Evolutionary conservation across 2,329 filamentous ascomycete genomes (phyloP).

Genomic region (Pseudogymnoascus destructans): DNA sequence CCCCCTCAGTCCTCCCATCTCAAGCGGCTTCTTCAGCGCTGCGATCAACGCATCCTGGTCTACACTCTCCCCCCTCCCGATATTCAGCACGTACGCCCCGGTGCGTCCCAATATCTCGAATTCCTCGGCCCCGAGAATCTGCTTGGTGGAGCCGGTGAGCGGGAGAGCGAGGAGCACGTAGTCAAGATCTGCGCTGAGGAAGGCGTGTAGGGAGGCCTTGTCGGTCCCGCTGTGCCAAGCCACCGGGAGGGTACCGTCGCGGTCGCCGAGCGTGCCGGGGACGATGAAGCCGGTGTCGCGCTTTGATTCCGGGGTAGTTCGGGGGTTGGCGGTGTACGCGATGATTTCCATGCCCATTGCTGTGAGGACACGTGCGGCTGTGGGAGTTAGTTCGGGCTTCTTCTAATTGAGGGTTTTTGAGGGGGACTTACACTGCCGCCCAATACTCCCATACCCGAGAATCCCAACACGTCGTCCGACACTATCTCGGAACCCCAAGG

Average conservation of each 20-base stretch:
- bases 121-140: constrained; percentile 31
- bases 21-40: constrained; percentile 31
- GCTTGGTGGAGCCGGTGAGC: constrained; percentile 25
- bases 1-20: constrained; percentile 38
- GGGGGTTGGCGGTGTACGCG: constrained; percentile 50
- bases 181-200: constrained; percentile 27
- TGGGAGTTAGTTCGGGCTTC: not conserved
- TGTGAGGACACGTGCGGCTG: constrained; percentile 38
- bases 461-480: constrained; percentile 45
- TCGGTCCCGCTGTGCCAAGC: constrained; percentile 28
- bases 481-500: constrained; percentile 33
- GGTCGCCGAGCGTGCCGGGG: constrained; percentile 41
- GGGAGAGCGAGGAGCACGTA: constrained; percentile 29
- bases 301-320: constrained; percentile 42
- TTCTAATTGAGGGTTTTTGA: not conserved
- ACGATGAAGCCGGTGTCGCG: constrained; percentile 48
- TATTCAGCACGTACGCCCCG: constrained; percentile 47
- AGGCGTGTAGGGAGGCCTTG: constrained; percentile 25
- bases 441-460: constrained; percentile 30
- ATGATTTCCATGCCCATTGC: constrained; percentile 50
- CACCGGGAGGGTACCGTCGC: constrained; percentile 25
- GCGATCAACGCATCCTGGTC: constrained; percentile 45
- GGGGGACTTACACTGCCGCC: constrained; percentile 29
- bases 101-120: constrained; percentile 27
- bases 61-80: constrained; percentile 48